These are phyloP conservation scores for Eimeria maxima DNA, from an alignment of 169 alveolate genomes.

Conservation along the genomic window DNA sequence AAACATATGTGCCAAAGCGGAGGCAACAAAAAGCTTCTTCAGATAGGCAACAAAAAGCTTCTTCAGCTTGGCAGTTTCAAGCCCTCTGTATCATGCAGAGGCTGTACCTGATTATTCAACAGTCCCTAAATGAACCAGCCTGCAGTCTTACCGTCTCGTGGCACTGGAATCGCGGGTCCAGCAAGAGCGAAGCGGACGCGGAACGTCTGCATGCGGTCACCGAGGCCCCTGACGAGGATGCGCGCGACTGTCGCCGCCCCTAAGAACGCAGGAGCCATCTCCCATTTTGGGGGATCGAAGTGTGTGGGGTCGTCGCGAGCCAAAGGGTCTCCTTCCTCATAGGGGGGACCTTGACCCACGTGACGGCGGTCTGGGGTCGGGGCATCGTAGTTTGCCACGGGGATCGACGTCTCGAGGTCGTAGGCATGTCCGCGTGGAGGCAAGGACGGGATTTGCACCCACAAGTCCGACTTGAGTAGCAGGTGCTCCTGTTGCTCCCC, in stretches of 20 bases:
- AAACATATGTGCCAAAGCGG: neutral
- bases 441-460: slow-evolving; percentile 49
- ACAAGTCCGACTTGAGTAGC: slow-evolving; percentile 70
- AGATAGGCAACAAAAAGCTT: neutral
- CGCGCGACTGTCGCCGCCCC: slow-evolving; percentile 71
- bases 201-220: slow-evolving; percentile 72
- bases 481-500: slow-evolving; percentile 77
- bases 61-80: neutral
- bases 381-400: slow-evolving; percentile 74
- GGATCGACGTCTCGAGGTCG: slow-evolving; percentile 48
- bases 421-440: slow-evolving; percentile 67
- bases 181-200: slow-evolving; percentile 75
- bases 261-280: slow-evolving; percentile 40
- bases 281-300: slow-evolving; percentile 75
- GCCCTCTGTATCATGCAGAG: neutral
- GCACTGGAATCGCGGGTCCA: neutral
- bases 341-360: neutral
- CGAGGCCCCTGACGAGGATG: slow-evolving; percentile 69
- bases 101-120: neutral
- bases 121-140: neutral
- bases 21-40: neutral
- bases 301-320: slow-evolving; percentile 33
- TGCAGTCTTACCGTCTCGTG: slow-evolving; percentile 17
- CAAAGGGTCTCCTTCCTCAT: slow-evolving; percentile 6
- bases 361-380: slow-evolving; percentile 47